Evolutionary conservation across 1,284 basidiomycete species (phyloP), one percentile per base, ranked within the genome.

Genomic region (Cryptococcus neoformans): DNA sequence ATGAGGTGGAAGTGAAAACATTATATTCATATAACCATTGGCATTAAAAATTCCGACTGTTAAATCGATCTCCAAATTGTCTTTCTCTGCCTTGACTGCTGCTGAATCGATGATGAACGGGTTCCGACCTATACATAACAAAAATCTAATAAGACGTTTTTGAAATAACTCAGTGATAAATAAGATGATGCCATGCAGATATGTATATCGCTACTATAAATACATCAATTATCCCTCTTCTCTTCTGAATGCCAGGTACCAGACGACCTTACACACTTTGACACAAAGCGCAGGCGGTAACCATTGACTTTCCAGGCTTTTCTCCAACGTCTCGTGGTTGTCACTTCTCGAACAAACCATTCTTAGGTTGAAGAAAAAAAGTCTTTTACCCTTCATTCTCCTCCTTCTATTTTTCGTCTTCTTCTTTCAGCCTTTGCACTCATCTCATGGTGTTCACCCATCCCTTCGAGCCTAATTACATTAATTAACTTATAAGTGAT

Each of bases 361-460:
- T 28, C 28, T 28, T 28, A 28, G 28, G 4, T 4, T 28, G 28
- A 28, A 28, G 28, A 2, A 28, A 28, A 28, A 28, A 28, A 28
- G 28, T 21, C 21, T 21, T 21, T 21, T 21, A 21, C 21, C 21
- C 21, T 28, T 28, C 28, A 28, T 28, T 28, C 28, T 28, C 40
- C 16, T 41, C 49, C 38, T 17, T 51, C 49, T 28, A 51, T 16
- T 46, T 55, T 62, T 54, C 44, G 64, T 54, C 38, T 62, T 63
- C 45, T 37, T n/a, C 37, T 39, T 36, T 70, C 68, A 21, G 58
- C 55, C 63, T 77, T 77, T 9, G 73, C 74, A 16, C 66, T 69
- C 75, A 77, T 73, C 59, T 77, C 75, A 59, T 77, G 75, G 57
- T 75, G 71, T 53, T 77, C 75, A 48, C 75, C 74, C 37, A 64